These are phyloP conservation scores for Metschnikowia gruessii DNA, from an alignment of 805 yeast species.

Conservation along the genomic window DNA sequence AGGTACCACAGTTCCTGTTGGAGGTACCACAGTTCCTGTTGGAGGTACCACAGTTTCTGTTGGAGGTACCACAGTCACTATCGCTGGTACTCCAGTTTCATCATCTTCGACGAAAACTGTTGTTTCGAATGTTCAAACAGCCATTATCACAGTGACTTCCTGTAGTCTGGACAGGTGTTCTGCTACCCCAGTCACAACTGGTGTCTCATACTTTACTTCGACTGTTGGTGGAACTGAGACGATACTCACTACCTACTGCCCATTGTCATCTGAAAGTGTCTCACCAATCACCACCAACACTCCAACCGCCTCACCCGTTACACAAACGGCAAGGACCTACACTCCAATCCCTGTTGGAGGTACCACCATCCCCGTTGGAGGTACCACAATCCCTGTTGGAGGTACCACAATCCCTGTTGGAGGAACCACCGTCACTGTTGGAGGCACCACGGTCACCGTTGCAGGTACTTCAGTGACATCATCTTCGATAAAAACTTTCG, in stretches of 20 bases:
- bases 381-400: neutral
- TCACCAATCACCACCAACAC: neutral
- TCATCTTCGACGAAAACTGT: no score
- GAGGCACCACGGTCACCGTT: neutral
- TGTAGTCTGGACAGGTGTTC: slow-evolving; percentile 33
- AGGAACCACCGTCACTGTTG: no score
- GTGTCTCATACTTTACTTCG: slow-evolving; percentile 13
- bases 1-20: neutral
- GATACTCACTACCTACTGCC: slow-evolving; percentile 16
- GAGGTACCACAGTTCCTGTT: neutral
- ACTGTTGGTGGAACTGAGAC: slow-evolving; percentile 15
- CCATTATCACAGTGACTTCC: slow-evolving; percentile 38
- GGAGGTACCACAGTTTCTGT: no score
- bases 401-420: no score
- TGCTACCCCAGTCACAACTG: slow-evolving; percentile 21
- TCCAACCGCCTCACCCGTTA: no score
- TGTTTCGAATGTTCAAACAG: slow-evolving; percentile 2
- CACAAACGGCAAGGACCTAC: no score
- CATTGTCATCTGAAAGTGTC: slow-evolving; percentile 8
- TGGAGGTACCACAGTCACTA: no score
- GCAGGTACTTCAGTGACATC: neutral
- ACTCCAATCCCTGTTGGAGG: neutral
- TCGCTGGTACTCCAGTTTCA: no score
- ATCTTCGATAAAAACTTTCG: neutral
- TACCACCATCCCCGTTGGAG: neutral